A percentile compares a stretch with the other conserved stretches of the same genome.
Evolutionary conservation across 2,329 filamentous ascomycete genomes (phyloP).

Genomic region (Ophidiomyces ophidiicola): DNA sequence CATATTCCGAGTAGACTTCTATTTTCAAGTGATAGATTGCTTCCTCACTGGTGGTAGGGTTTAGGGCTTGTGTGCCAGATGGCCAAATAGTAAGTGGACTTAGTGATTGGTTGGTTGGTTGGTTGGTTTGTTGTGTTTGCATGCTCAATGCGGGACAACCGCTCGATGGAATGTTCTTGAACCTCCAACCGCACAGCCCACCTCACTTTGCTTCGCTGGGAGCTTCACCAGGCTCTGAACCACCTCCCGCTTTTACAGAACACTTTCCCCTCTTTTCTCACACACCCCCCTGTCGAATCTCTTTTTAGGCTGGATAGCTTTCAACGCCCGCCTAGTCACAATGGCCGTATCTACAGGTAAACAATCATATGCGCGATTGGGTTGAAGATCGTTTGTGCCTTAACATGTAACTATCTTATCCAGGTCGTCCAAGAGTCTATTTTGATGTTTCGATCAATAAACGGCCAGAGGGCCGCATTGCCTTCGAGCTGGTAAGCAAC

Average conservation of each 20-base stretch:
- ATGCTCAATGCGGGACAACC: conserved; percentile 7
- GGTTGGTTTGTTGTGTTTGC: conserved; percentile 18
- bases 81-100: too few species aligned
- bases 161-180: conserved; percentile 33
- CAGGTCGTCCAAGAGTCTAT: conserved; percentile 67
- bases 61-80: conserved; percentile 12
- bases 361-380: background rate
- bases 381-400: background rate
- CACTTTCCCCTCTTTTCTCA: background rate
- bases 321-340: too few species aligned
- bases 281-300: background rate
- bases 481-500: conserved; percentile 63
- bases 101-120: too few species aligned
- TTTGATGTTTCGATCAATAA: conserved; percentile 82
- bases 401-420: background rate
- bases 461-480: conserved; percentile 61
- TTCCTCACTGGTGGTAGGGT: too few species aligned
- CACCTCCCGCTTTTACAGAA: background rate
- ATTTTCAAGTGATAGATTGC: too few species aligned
- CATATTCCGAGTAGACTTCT: too few species aligned
- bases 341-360: conserved; percentile 31
- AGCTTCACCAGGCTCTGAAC: too few species aligned
- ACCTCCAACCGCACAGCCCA: conserved; percentile 20
- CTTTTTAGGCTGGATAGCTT: too few species aligned
- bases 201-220: too few species aligned